Base-by-base conservation (phyloP, 352 stramenopile genomes). In the Phytophthora citricola region DNA sequence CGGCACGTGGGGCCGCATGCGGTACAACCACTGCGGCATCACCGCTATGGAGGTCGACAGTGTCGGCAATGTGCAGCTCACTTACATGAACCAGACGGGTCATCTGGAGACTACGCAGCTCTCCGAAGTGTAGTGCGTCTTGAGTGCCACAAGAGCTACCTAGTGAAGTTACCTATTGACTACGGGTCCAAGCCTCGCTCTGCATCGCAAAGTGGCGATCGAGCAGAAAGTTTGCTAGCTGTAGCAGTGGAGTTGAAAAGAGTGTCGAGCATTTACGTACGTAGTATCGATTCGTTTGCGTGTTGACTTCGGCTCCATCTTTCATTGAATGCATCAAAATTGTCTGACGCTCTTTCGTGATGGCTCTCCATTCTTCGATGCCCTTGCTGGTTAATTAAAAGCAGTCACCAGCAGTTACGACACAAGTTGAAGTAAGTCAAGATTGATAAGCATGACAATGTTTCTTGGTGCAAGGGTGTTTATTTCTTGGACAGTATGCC, bases 1-100 rank as follows among this genome's bases (percentile, higher is more conserved):
- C 31, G 79, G 80, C 38, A 87, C 74, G 57, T 91, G 83, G 83
- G 83, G 83, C 5, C 80, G 77, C 65, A 90, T 91, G 83, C 77
- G 81, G 58, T 87, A 85, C 77, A 89, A 83, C 58, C 76, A 91
- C 69, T 88, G 79, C 47, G 78, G 76, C 49, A 65, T 91, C 57
- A 88, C 83, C 6, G 65, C 72, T 26, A 65, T 91, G 53, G 83
- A 91, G 52, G 64, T 91, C 46, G 80, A 90, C 66, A 89, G 76
- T 46, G 81, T 90, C 54, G 80, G 83, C 44, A 90, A 90, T 55
- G 75, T 90, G 38, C 80, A 91, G 69, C 57, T 90, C 57, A 73
- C 77, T 22, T 81, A 73, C 63, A 73, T 90, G 79, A 91, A 91
- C 69, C 75, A 88, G 49, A 90, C 77, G 0, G 79, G 72, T 8